phyloP scores from a whole-genome alignment of 176 grass and related monocot genomes.

The Carex myosuroides region DNA sequence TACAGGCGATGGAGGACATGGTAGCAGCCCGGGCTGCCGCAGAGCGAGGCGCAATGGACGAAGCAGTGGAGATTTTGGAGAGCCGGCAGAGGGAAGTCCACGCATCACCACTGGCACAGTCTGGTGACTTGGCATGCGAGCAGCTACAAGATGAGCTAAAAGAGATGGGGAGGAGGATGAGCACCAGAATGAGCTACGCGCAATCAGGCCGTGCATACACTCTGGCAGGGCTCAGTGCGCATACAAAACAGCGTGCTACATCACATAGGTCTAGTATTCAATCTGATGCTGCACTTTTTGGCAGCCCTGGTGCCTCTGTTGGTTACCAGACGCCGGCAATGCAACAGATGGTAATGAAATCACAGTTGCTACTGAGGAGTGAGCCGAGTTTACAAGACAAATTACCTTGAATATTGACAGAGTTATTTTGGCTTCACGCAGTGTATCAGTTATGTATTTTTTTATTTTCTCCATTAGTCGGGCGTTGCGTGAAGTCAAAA shows the following conservation, averaged over 20 bases:
- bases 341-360: neutral
- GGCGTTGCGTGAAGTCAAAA: neutral
- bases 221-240: conserved; percentile 27
- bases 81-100: conserved; percentile 10
- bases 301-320: too few relatives aligned
- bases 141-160: conserved; percentile 19
- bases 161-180: conserved; percentile 25
- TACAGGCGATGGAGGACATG: conserved; percentile 37
- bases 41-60: conserved; percentile 18
- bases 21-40: conserved; percentile 32
- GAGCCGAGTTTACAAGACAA: too few relatives aligned
- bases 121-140: neutral
- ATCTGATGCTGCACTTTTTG: neutral
- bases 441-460: too few relatives aligned
- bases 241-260: conserved; percentile 29
- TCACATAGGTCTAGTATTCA: neutral
- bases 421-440: too few relatives aligned
- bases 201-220: conserved; percentile 26
- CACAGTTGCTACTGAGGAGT: neutral
- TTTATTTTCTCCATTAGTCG: too few relatives aligned
- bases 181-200: neutral
- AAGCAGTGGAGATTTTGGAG: conserved; percentile 33
- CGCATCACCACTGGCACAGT: neutral
- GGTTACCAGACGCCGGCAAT: conserved; percentile 19
- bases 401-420: neutral